Conservation (phyloP, 2,329 filamentous ascomycete genomes). For the Nemania sp. region DNA sequence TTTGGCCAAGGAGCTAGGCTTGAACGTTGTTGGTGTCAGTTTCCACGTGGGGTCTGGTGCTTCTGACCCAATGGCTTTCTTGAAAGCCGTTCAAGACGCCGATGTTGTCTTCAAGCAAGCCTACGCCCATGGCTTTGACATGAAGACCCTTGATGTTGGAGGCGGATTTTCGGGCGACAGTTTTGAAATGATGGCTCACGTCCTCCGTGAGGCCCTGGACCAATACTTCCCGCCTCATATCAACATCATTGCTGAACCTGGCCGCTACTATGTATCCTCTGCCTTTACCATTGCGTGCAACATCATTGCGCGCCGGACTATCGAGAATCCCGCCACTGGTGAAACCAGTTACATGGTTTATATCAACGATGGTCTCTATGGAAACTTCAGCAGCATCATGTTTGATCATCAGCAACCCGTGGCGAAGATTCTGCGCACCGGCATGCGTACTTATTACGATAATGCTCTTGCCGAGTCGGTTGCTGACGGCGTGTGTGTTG, state of each 20-base stretch:
- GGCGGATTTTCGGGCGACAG: constrained; percentile 90
- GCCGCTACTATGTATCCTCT: constrained; percentile 90
- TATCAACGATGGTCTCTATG: constrained; percentile 95
- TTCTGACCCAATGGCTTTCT: constrained; percentile 87
- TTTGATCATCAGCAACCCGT: constrained; percentile 95
- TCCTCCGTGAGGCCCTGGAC: constrained; percentile 79
- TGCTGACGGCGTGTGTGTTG: constrained; percentile 46
- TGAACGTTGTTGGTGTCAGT: constrained; percentile 93
- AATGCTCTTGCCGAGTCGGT: constrained; percentile 53
- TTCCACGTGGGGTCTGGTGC: constrained; percentile 98
- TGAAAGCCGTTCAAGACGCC: constrained; percentile 88
- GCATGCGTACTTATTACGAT: constrained; percentile 62
- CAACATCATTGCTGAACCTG: constrained; percentile 91
- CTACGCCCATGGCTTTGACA: constrained; percentile 70
- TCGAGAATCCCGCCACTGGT: constrained; percentile 68
- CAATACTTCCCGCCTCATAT: constrained; percentile 81
- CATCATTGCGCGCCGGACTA: constrained; percentile 90
- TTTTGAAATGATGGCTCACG: constrained; percentile 86
- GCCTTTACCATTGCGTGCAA: constrained; percentile 96
- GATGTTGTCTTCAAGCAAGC: constrained; percentile 88
- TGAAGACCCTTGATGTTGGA: constrained; percentile 90
- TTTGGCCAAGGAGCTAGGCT: constrained; percentile 76
- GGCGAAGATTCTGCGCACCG: constrained; percentile 75
- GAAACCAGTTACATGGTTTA: constrained; percentile 92
- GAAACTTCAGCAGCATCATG: constrained; percentile 99